Evolutionary conservation across 1,284 basidiomycete genomes (phyloP).

Genomic region (Cryptococcus hybrid): DNA sequence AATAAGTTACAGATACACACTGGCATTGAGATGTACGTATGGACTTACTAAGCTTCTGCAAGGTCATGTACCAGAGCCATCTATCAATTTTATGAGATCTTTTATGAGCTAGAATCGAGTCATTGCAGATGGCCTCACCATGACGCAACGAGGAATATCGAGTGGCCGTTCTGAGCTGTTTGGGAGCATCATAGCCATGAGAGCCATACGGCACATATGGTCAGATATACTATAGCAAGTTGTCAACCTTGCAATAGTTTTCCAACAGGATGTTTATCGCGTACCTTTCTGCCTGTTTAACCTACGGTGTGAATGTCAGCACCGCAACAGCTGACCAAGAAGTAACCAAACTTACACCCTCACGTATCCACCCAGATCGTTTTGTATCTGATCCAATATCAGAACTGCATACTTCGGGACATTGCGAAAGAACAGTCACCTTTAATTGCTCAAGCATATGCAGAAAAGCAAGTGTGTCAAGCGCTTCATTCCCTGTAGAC

Average conservation of each 20-base stretch:
- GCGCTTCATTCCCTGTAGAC: slow-evolving; percentile 58
- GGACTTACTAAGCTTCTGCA: slow-evolving; percentile 75
- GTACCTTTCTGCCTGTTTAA: slow-evolving; percentile 75
- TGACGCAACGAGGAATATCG: slow-evolving; percentile 65
- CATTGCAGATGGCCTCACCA: slow-evolving; percentile 22
- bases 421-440: slow-evolving; percentile 52
- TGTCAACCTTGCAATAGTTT: slow-evolving; percentile 1
- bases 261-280: slow-evolving; percentile 13
- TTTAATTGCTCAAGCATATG: slow-evolving; percentile 84
- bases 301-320: slow-evolving; percentile 52
- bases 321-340: not conserved
- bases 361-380: slow-evolving; percentile 88
- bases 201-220: slow-evolving; percentile 97
- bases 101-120: too few relatives aligned
- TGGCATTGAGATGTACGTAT: too few relatives aligned
- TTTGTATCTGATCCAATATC: slow-evolving; percentile 65
- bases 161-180: slow-evolving; percentile 60
- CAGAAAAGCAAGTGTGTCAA: slow-evolving; percentile 80
- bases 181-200: slow-evolving; percentile 77
- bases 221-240: slow-evolving; percentile 77
- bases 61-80: slow-evolving; percentile 93
- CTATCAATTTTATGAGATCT: not conserved
- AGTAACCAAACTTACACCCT: slow-evolving; percentile 59
- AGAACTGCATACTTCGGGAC: not conserved
- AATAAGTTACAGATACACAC: not conserved